phyloP scores from a whole-genome alignment of 345 rosid species.

The Reutealis trisperma region DNA sequence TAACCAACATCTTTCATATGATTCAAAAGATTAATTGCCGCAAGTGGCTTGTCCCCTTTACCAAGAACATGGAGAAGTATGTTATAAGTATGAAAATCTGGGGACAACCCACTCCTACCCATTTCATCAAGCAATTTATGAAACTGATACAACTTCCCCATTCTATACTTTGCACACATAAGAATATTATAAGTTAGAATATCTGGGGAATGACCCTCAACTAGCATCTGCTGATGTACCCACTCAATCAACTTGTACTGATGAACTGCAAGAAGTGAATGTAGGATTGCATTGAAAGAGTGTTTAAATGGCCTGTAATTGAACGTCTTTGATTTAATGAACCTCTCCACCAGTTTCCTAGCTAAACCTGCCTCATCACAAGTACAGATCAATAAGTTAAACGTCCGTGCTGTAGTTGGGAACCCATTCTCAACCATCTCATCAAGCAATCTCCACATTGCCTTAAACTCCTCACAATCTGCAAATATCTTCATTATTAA shows the following conservation, averaged over 20 bases:
- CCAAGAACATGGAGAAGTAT: slow-evolving; percentile 83
- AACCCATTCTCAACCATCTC: slow-evolving; percentile 79
- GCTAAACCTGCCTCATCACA: slow-evolving; percentile 80
- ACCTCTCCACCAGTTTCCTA: slow-evolving; percentile 68
- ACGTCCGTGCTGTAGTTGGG: slow-evolving; percentile 74
- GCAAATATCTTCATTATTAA: slow-evolving; percentile 82
- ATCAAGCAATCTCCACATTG: slow-evolving; percentile 89
- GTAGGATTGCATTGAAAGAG: slow-evolving; percentile 77
- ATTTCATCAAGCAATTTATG: slow-evolving; percentile 76
- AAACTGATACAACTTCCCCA: slow-evolving; percentile 69
- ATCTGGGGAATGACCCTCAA: slow-evolving; percentile 60
- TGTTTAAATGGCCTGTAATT: slow-evolving; percentile 72
- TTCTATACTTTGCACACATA: slow-evolving; percentile 69
- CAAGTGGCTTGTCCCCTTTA: slow-evolving; percentile 76
- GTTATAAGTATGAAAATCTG: slow-evolving; percentile 79
- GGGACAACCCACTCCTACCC: slow-evolving; percentile 59
- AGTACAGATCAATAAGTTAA: slow-evolving; percentile 77
- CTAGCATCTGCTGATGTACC: slow-evolving; percentile 79
- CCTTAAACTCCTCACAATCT: slow-evolving; percentile 73
- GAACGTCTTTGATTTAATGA: slow-evolving; percentile 75
- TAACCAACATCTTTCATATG: slow-evolving; percentile 79
- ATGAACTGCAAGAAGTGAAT: slow-evolving; percentile 48
- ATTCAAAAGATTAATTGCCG: slow-evolving; percentile 69
- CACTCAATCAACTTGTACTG: slow-evolving; percentile 84
- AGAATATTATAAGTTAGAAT: slow-evolving; percentile 66